Conservation (phyloP, 2,329 filamentous ascomycete genomes). For the Zymoseptoria ardabiliae region DNA sequence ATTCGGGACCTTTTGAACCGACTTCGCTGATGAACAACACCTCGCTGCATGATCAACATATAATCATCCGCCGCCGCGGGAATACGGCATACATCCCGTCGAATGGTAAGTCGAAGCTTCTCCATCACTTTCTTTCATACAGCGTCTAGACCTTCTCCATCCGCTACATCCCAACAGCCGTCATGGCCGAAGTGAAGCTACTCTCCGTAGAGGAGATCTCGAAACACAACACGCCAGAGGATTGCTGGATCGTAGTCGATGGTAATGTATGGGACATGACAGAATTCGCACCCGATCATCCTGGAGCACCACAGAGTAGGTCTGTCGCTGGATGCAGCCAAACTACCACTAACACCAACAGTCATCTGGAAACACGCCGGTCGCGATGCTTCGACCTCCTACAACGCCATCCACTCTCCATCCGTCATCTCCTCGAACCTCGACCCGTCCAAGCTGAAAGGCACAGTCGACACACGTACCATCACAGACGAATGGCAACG, state of each 20-base stretch:
- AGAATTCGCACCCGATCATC: constrained; percentile 56
- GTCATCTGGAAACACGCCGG: constrained; percentile 47
- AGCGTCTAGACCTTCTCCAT: not conserved
- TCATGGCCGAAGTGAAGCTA: constrained; percentile 12
- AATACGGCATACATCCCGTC: not conserved
- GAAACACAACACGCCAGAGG: constrained; percentile 24
- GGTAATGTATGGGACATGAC: constrained; percentile 61
- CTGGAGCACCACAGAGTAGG: constrained; percentile 49
- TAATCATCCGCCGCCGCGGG: not conserved
- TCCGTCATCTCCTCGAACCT: constrained; percentile 38
- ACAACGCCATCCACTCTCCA: constrained; percentile 45
- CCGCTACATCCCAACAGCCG: not conserved
- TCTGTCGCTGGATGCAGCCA: not conserved
- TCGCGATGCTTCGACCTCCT: constrained; percentile 47
- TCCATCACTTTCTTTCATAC: not conserved
- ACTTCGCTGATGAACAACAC: not conserved
- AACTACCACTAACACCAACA: constrained; percentile 16
- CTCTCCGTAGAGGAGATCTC: constrained; percentile 23
- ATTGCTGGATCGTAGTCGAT: constrained; percentile 60
- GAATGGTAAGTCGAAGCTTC: not conserved
- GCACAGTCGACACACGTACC: constrained; percentile 25
- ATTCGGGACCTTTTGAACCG: not conserved
- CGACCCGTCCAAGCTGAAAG: constrained; percentile 35
- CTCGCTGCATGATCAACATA: not conserved
- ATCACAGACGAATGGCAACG: constrained; percentile 25